Evolutionary conservation across 805 yeast genomes (phyloP).

Genomic region (Saturnispora ahearnii): DNA sequence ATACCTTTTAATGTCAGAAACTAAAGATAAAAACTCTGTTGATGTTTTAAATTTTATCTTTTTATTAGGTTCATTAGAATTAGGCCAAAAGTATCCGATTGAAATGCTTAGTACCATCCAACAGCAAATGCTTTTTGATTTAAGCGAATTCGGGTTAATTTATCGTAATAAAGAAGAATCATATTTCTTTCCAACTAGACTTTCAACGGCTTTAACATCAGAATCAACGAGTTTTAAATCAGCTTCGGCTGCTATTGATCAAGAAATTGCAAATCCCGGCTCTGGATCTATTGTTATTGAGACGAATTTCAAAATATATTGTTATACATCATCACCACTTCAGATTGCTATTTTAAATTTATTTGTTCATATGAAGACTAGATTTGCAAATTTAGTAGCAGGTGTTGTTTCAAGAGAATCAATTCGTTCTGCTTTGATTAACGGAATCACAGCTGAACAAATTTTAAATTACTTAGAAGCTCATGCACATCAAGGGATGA

Average conservation of each 20-base stretch:
- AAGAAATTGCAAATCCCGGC: slow-evolving; percentile 37
- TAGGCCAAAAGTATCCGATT: slow-evolving; percentile 78
- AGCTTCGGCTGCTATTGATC: slow-evolving; percentile 69
- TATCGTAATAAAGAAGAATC: slow-evolving; percentile 43
- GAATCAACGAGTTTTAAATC: slow-evolving; percentile 65
- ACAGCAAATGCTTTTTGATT: slow-evolving; percentile 74
- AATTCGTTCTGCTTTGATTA: slow-evolving; percentile 68
- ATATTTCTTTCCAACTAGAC: slow-evolving; percentile 80
- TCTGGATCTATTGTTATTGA: slow-evolving; percentile 78
- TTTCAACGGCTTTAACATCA: slow-evolving; percentile 84
- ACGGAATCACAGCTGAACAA: slow-evolving; percentile 94
- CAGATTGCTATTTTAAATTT: slow-evolving; percentile 88
- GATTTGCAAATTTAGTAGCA: slow-evolving; percentile 87
- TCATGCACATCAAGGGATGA: slow-evolving; percentile 93
- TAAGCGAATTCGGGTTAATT: slow-evolving; percentile 85
- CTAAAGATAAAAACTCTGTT: slow-evolving; percentile 86
- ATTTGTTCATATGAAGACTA: slow-evolving; percentile 74
- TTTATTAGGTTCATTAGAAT: slow-evolving; percentile 84
- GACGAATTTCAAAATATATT: slow-evolving; percentile 87
- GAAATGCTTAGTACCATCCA: slow-evolving; percentile 71
- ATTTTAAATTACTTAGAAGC: slow-evolving; percentile 80
- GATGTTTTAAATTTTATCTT: slow-evolving; percentile 91
- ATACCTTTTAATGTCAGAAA: slow-evolving; percentile 76
- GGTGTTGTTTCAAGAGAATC: slow-evolving; percentile 93
- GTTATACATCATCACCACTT: slow-evolving; percentile 87